Percentiles rank a stretch among this genome's conserved stretches.
Conservation (phyloP, 2,329 filamentous ascomycete genomes). For the Cordyceps pruinosa region DNA sequence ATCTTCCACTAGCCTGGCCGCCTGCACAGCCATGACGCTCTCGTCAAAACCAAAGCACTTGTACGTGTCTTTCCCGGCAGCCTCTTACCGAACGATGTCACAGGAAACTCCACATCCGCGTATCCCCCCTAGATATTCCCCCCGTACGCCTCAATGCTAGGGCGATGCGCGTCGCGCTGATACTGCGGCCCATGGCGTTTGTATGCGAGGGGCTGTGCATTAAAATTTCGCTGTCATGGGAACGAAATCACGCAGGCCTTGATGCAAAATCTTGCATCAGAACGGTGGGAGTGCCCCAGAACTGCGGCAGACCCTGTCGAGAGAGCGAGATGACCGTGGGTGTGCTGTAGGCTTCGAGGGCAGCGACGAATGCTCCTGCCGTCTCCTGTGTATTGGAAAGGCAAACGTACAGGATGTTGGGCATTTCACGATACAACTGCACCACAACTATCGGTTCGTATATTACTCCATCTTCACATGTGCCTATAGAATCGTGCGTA, state of each 20-base stretch:
- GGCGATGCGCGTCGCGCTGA: slow-evolving; percentile 37
- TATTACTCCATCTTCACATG: slow-evolving; percentile 54
- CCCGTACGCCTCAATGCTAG: slow-evolving; percentile 55
- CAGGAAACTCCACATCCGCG: slow-evolving; percentile 47
- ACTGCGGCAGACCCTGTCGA: slow-evolving; percentile 36
- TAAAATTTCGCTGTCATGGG: slow-evolving; percentile 38
- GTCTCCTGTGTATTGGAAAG: slow-evolving; percentile 53
- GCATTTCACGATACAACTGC: slow-evolving; percentile 54
- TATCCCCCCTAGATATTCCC: slow-evolving; percentile 55
- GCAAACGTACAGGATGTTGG: slow-evolving; percentile 54
- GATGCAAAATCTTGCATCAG: slow-evolving; percentile 30
- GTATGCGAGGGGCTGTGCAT: slow-evolving; percentile 37
- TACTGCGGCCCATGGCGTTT: slow-evolving; percentile 37
- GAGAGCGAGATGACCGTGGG: slow-evolving; percentile 44
- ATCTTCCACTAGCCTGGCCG: slow-evolving; percentile 24
- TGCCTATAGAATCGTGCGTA: slow-evolving; percentile 55
- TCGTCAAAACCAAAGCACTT: slow-evolving; percentile 49
- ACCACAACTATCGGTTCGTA: slow-evolving; percentile 55
- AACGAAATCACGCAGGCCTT: slow-evolving; percentile 36
- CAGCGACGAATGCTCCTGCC: slow-evolving; percentile 45
- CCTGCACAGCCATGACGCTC: slow-evolving; percentile 31
- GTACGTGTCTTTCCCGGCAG: slow-evolving; percentile 47
- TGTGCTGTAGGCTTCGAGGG: slow-evolving; percentile 34
- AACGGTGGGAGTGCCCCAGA: too few species aligned
- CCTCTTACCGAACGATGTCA: slow-evolving; percentile 49